Base-by-base conservation (phyloP, 1,139 yeast species). In the Groenewaldozyma auringiensis region DNA sequence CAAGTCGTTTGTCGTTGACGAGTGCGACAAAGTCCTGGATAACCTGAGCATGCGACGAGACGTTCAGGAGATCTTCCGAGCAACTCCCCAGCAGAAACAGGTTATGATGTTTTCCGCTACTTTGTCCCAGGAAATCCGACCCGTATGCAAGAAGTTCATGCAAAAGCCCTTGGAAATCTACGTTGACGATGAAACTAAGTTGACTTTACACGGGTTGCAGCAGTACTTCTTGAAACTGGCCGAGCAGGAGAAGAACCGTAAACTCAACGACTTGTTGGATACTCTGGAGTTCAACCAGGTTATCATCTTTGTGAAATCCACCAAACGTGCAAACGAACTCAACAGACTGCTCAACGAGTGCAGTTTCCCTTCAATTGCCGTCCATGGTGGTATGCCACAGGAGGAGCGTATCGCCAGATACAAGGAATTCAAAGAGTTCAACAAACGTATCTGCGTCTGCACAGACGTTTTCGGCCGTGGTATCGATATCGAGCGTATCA, bases 61-160 rank as follows among this genome's bases (percentile, higher is more conserved):
- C 64, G 96, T 92, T 49, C 98, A 92, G 74, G 97, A 89, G 66
- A 86, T 92, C 56, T 92, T 92, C 81, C 83, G 96, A 68, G 86
- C 87, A 51, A 92, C 98, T 47, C 98, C 98, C 54, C 95, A 86
- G 70, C 96, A 92, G 68, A 92, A 92, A 72, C 98, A 92, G 75
- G 98, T 92, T 50, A 89, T 92, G 97, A 92, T 92, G 96, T 92
- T 92, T 69, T 85, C 96, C 49, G 98, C 98, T 56, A 92, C 98
- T 48, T 76, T 92, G 60, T 81, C 95, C 41, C 86, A 79, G 66
- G 98, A 92, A 63, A 88, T 92, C 62, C 86, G 96, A 69, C 96
- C 96, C 51, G 81, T 92, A 52, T 92, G 97, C 76, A 89, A 89
- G 74, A 88, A 92, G 73, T 92, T 92, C 72, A 86, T 92, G 92